phyloP scores from a whole-genome alignment of 1,284 basidiomycete genomes.

The Fomitiporia mediterranea region DNA sequence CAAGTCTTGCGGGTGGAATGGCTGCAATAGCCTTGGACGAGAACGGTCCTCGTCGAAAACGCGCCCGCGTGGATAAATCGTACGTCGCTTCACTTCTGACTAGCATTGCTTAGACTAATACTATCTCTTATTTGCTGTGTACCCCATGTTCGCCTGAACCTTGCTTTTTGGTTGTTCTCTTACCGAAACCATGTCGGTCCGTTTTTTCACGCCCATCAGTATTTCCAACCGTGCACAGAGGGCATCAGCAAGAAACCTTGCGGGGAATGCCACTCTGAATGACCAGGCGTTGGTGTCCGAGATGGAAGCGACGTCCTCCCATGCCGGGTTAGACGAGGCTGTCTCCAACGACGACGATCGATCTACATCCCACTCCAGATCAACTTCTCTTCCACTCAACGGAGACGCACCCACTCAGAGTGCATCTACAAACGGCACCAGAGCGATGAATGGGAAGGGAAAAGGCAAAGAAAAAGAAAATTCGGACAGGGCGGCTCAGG shows the following conservation, averaged over 20 bases:
- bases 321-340: conserved; percentile 35
- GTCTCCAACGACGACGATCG: conserved; percentile 12
- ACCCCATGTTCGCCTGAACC: too few relatives aligned
- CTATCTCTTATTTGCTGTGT: background rate
- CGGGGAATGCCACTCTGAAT: conserved; percentile 27
- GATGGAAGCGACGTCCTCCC: conserved; percentile 36
- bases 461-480: conserved; percentile 43
- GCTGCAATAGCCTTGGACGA: conserved; percentile 52
- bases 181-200: conserved; percentile 18
- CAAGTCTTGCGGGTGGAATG: conserved; percentile 51
- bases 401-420: conserved; percentile 25
- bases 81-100: conserved; percentile 35
- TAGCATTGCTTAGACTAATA: background rate
- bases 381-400: conserved; percentile 8
- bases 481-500: conserved; percentile 20
- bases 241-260: conserved; percentile 63
- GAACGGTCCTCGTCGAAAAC: conserved; percentile 65
- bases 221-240: conserved; percentile 65
- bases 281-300: conserved; percentile 38
- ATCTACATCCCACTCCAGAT: conserved; percentile 11
- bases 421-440: conserved; percentile 32
- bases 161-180: background rate
- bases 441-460: conserved; percentile 53
- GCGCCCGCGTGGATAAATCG: conserved; percentile 67
- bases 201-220: background rate